Percentiles rank a stretch among this genome's conserved stretches.
Conservation (phyloP, 2,329 filamentous ascomycete species). For the Triangularia setosa region DNA sequence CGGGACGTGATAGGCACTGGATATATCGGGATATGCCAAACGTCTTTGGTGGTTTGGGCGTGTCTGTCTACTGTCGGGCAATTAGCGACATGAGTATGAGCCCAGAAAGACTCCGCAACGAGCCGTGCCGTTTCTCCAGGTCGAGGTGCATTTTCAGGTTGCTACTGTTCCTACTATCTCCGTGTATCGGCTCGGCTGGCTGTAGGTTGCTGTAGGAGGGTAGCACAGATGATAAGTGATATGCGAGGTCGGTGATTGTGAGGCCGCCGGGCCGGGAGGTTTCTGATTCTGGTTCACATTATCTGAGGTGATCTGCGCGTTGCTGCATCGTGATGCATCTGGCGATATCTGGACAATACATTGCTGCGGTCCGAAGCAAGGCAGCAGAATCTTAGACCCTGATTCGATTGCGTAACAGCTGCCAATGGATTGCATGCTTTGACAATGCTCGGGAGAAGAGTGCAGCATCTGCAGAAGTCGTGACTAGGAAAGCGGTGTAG, state of each 20-base stretch:
- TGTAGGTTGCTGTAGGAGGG: background rate
- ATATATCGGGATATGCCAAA: background rate
- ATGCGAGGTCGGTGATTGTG: constrained; percentile 7
- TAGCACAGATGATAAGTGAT: background rate
- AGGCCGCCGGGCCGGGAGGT: constrained; percentile 1
- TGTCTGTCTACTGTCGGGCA: constrained; percentile 2
- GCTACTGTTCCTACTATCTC: background rate
- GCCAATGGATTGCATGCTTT: constrained; percentile 4
- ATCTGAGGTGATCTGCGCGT: background rate
- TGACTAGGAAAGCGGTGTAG: background rate
- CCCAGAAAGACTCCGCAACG: background rate
- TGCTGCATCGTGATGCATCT: constrained; percentile 2
- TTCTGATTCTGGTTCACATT: background rate
- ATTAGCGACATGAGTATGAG: constrained; percentile 1
- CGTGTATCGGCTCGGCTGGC: background rate
- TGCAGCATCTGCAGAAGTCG: background rate
- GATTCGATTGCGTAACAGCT: constrained; percentile 25
- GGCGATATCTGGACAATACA: constrained; percentile 6
- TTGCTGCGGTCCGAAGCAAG: constrained; percentile 15
- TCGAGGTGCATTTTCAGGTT: no score
- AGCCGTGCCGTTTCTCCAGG: no score
- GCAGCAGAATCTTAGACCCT: constrained; percentile 18
- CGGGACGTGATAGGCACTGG: background rate
- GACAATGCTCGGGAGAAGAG: no score
- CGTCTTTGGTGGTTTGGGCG: background rate